Conservation (phyloP, 495 filamentous ascomycete genomes). For the Parmelia sp. region DNA sequence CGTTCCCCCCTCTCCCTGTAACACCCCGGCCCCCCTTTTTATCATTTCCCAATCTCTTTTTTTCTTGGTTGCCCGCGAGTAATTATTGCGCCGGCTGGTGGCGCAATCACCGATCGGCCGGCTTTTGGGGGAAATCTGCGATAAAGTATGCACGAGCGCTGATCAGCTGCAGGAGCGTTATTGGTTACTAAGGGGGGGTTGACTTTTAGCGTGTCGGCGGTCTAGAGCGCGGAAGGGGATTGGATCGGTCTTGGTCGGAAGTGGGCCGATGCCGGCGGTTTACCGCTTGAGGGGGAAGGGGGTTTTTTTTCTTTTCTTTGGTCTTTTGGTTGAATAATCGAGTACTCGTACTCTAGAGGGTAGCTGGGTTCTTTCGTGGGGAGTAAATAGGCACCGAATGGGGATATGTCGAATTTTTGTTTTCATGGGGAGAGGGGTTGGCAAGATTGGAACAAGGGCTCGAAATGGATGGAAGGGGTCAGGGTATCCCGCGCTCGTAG, state of each 20-base stretch:
- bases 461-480: no score
- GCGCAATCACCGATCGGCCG: neutral
- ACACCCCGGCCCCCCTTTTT: neutral
- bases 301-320: neutral
- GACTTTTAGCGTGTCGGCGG: neutral
- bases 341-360: no score
- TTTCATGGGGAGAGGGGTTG: no score
- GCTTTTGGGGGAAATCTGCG: neutral
- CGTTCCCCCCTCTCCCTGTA: neutral
- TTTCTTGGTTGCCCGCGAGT: neutral
- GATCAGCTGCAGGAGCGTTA: neutral
- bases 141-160: neutral
- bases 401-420: no score
- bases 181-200: neutral
- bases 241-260: neutral
- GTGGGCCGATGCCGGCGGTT: neutral
- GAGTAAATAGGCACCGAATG: no score
- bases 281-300: neutral
- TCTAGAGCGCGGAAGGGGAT: neutral
- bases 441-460: no score
- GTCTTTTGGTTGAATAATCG: no score
- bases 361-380: no score
- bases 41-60: neutral
- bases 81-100: constrained; percentile 1
- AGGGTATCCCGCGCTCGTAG: no score